Percentiles rank a stretch among this genome's conserved stretches.
phyloP scores from a whole-genome alignment of 1,139 yeast genomes.

The Geotrichum klebahnii region DNA sequence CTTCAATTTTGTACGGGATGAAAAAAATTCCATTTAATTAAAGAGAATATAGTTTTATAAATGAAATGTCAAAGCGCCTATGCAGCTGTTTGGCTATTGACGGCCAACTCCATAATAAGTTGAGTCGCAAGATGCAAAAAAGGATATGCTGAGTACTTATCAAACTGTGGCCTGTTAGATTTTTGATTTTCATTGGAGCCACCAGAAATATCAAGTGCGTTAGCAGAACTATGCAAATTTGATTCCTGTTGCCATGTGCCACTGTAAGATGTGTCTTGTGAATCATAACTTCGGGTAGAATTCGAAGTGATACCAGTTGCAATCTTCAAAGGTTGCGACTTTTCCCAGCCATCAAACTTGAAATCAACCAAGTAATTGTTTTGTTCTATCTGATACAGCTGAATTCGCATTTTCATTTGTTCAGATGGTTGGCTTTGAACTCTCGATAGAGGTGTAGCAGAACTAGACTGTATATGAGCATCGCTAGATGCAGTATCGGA shows the following conservation, averaged over 20 bases:
- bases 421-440: too few species aligned
- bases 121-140: slow-evolving; percentile 87
- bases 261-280: too few species aligned
- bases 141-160: slow-evolving; percentile 88
- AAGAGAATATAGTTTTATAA: too few species aligned
- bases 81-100: slow-evolving; percentile 54
- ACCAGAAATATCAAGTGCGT: slow-evolving; percentile 7
- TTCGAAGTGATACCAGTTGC: too few species aligned
- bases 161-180: slow-evolving; percentile 36
- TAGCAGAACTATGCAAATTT: slow-evolving; percentile 22
- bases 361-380: slow-evolving; percentile 93
- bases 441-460: too few species aligned
- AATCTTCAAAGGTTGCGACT: background rate
- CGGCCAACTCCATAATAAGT: slow-evolving; percentile 92
- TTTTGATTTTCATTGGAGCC: slow-evolving; percentile 28
- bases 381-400: slow-evolving; percentile 89
- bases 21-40: background rate
- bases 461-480: too few species aligned
- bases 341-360: slow-evolving; percentile 96
- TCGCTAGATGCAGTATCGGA: too few species aligned
- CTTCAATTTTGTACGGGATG: too few species aligned
- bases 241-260: background rate
- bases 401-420: slow-evolving; percentile 90
- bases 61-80: too few species aligned
- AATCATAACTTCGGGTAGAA: too few species aligned